Base-by-base conservation (phyloP, 371 early-diverging fungal species). In the Mucor sp. region DNA sequence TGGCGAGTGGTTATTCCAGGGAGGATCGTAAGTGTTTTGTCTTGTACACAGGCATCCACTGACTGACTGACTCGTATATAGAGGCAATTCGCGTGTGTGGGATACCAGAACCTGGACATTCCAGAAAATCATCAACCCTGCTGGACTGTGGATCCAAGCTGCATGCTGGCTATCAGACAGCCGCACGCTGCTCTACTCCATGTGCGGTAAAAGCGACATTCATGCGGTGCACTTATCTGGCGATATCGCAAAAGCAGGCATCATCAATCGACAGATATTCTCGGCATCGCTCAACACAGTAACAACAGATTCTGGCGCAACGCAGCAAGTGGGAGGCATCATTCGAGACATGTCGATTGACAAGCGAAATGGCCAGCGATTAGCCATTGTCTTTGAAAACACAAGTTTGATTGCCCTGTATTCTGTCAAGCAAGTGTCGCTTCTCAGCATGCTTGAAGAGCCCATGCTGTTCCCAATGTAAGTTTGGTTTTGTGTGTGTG, bases 121-220 rank as follows among this genome's bases (percentile, higher is more conserved):
- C 6, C 70, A 60, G 28, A 66, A 72, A 6, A 55, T 80, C 11
- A 59, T 41, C 5, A 78, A 78, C 53, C 79, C 83, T 44, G 69
- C 83, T 21, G 83, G 83, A 33, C 61, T 80, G 28, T 78, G 76
- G 72, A 76, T 82, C 8, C 68, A 80, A 75, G 60, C 77, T 60
- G 83, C 83, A 9, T 83, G 83, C 62, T 83, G 83, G 83, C 62
- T 77, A 30, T 77, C 80, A 21, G 77, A 83, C 61, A 80, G 74
- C 25, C 55, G 57, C 30, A 78, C 67, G 15, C 28, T 83, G 17
- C 69, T 78, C 17, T 76, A 77, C 63, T 76, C 79, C 6, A 80
- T 82, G 78, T 63, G 59, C 17, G 74, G 76, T 6, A 78, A 82
- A 64, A 62, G 61, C 21, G 78, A 79, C 25, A 53, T 82, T 9